These are phyloP conservation scores for Zelopaecilomyces penicillatus DNA, from an alignment of 2,329 filamentous ascomycete genomes.

Conservation along the genomic window DNA sequence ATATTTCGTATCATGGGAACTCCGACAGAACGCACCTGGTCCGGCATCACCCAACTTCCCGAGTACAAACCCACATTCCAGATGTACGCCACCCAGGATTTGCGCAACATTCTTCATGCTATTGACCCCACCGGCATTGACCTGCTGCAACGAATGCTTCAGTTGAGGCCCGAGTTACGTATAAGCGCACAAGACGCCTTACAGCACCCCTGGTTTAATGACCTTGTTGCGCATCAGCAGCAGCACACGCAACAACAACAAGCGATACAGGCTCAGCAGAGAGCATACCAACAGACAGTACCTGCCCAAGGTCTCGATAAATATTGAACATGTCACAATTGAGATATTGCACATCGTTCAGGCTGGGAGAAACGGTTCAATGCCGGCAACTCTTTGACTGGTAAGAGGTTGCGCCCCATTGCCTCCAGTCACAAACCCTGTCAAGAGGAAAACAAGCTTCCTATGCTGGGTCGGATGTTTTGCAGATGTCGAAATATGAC, in stretches of 20 bases:
- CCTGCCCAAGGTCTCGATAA: slow-evolving; percentile 30
- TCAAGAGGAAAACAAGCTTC: too few species aligned
- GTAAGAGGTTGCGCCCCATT: too few species aligned
- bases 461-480: too few species aligned
- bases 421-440: too few species aligned
- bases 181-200: slow-evolving; percentile 82
- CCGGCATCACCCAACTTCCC: slow-evolving; percentile 88
- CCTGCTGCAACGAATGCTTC: slow-evolving; percentile 81
- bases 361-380: too few species aligned
- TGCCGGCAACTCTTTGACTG: too few species aligned
- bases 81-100: slow-evolving; percentile 86
- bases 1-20: slow-evolving; percentile 99
- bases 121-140: slow-evolving; percentile 85
- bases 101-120: slow-evolving; percentile 78
- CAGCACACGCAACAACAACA: slow-evolving; percentile 31
- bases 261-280: slow-evolving; percentile 34
- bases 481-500: too few species aligned
- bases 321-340: slow-evolving; percentile 18
- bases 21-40: slow-evolving; percentile 90
- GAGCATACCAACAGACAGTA: slow-evolving; percentile 30
- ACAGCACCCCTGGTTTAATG: slow-evolving; percentile 85
- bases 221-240: slow-evolving; percentile 53
- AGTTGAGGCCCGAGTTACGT: slow-evolving; percentile 83
- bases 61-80: slow-evolving; percentile 96
- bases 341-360: too few species aligned